Conservation (phyloP, 2,329 filamentous ascomycete genomes). For the Pestalotiopsis sp. region DNA sequence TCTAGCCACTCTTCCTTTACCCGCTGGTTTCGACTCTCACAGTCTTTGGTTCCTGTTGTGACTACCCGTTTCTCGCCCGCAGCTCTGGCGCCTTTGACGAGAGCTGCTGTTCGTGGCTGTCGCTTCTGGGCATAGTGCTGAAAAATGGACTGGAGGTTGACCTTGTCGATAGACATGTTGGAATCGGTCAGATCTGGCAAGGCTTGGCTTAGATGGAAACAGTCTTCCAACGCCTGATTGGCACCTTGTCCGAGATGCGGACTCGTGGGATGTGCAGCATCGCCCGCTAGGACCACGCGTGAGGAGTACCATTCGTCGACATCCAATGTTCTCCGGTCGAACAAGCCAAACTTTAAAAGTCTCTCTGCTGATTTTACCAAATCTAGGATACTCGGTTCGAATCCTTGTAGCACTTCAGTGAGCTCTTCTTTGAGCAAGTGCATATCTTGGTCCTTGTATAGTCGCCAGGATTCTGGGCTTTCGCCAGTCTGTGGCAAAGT, state of each 20-base stretch:
- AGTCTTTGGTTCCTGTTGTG: slow-evolving; percentile 10
- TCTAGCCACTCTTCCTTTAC: slow-evolving; percentile 8
- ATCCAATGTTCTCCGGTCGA: slow-evolving; percentile 26
- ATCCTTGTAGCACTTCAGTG: slow-evolving; percentile 18
- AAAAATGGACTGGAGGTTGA: slow-evolving; percentile 8
- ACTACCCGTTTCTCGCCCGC: slow-evolving; percentile 22
- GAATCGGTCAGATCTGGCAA: background rate
- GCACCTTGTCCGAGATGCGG: slow-evolving; percentile 30
- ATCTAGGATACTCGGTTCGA: slow-evolving; percentile 21
- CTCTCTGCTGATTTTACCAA: slow-evolving; percentile 24
- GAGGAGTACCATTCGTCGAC: slow-evolving; percentile 24
- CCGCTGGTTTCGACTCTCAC: slow-evolving; percentile 1
- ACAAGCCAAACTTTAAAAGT: slow-evolving; percentile 29
- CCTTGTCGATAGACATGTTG: background rate
- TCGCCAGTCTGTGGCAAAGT: slow-evolving; percentile 24
- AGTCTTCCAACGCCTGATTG: slow-evolving; percentile 21
- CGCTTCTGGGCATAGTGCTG: slow-evolving; percentile 19
- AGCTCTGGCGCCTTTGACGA: slow-evolving; percentile 25
- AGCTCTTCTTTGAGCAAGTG: slow-evolving; percentile 19
- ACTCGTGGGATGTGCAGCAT: slow-evolving; percentile 29
- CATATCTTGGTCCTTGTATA: slow-evolving; percentile 22
- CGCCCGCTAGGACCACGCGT: slow-evolving; percentile 25
- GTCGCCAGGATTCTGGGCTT: slow-evolving; percentile 27
- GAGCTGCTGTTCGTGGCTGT: slow-evolving; percentile 24
- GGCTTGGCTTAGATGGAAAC: slow-evolving; percentile 13